Conservation (phyloP, 495 filamentous ascomycete species). For the Tuber microsphaerosporum region DNA sequence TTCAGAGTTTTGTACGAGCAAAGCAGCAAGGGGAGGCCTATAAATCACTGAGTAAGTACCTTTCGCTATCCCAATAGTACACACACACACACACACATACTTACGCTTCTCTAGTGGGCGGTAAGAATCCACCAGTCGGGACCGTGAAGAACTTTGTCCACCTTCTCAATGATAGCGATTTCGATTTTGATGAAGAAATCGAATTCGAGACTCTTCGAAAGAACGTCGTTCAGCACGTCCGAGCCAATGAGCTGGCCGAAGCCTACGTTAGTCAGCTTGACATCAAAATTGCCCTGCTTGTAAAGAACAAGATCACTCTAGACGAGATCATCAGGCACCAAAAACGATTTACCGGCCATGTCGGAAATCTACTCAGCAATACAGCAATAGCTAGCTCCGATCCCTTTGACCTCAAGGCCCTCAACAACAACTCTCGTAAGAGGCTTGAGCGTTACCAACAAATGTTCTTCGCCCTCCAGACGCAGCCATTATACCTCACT, state of each 20-base stretch:
- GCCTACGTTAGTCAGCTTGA: slow-evolving; percentile 97
- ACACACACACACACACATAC: slow-evolving; percentile 13
- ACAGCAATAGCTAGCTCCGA: slow-evolving; percentile 80
- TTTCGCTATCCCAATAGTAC: not conserved
- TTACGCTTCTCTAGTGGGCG: slow-evolving; percentile 59
- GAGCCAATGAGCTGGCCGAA: slow-evolving; percentile 93
- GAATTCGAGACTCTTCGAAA: slow-evolving; percentile 90
- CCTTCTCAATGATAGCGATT: slow-evolving; percentile 93
- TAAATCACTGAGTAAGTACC: slow-evolving; percentile 50
- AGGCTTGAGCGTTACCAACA: slow-evolving; percentile 97
- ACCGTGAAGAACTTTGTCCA: slow-evolving; percentile 98
- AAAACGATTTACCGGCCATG: slow-evolving; percentile 88
- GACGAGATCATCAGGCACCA: slow-evolving; percentile 98
- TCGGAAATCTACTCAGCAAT: slow-evolving; percentile 77
- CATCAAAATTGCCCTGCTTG: slow-evolving; percentile 95
- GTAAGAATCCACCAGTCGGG: slow-evolving; percentile 94
- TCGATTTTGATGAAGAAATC: slow-evolving; percentile 97
- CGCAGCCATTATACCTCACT: slow-evolving; percentile 88
- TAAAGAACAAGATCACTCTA: slow-evolving; percentile 98
- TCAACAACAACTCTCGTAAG: slow-evolving; percentile 90
- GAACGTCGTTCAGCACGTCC: slow-evolving; percentile 90
- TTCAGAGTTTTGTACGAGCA: slow-evolving; percentile 89
- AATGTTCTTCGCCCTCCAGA: slow-evolving; percentile 95
- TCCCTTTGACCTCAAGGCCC: slow-evolving; percentile 89
- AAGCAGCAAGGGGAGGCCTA: slow-evolving; percentile 96